Evolutionary conservation across 495 filamentous ascomycete species (phyloP).

Genomic region (Talaromyces liani): DNA sequence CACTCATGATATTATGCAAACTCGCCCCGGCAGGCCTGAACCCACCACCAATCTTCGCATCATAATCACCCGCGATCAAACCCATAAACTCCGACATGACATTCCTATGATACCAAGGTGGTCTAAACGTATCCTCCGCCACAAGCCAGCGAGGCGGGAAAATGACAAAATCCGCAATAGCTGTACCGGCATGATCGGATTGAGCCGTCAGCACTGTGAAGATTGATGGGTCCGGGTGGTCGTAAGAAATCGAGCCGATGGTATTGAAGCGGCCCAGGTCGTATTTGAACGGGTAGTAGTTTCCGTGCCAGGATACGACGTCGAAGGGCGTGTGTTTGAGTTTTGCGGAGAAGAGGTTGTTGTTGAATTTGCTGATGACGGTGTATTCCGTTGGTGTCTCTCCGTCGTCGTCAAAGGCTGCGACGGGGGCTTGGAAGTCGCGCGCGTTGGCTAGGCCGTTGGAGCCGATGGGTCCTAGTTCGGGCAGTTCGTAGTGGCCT

Average conservation of each 20-base stretch:
- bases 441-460: slow-evolving; percentile 82
- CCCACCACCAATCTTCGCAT: slow-evolving; percentile 55
- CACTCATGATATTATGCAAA: slow-evolving; percentile 57
- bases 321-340: slow-evolving; percentile 76
- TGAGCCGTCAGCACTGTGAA: slow-evolving; percentile 63
- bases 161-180: slow-evolving; percentile 64
- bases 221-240: slow-evolving; percentile 66
- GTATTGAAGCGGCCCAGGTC: slow-evolving; percentile 63
- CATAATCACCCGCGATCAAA: slow-evolving; percentile 56
- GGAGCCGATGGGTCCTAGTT: slow-evolving; percentile 82
- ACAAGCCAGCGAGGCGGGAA: slow-evolving; percentile 69
- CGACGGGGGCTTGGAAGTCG: slow-evolving; percentile 82
- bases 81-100: slow-evolving; percentile 58
- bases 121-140: slow-evolving; percentile 60
- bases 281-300: slow-evolving; percentile 71
- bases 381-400: slow-evolving; percentile 40
- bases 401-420: slow-evolving; percentile 58
- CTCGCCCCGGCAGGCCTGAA: slow-evolving; percentile 58
- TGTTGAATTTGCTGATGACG: slow-evolving; percentile 71
- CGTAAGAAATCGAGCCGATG: slow-evolving; percentile 54
- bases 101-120: slow-evolving; percentile 65
- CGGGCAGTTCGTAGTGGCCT: slow-evolving; percentile 76
- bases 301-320: slow-evolving; percentile 72
- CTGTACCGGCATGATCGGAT: slow-evolving; percentile 49
- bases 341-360: slow-evolving; percentile 64